A percentile compares a stretch with the other conserved stretches of the same genome.
Conservation (phyloP, 352 stramenopile species). For the Phytophthora sp. region DNA sequence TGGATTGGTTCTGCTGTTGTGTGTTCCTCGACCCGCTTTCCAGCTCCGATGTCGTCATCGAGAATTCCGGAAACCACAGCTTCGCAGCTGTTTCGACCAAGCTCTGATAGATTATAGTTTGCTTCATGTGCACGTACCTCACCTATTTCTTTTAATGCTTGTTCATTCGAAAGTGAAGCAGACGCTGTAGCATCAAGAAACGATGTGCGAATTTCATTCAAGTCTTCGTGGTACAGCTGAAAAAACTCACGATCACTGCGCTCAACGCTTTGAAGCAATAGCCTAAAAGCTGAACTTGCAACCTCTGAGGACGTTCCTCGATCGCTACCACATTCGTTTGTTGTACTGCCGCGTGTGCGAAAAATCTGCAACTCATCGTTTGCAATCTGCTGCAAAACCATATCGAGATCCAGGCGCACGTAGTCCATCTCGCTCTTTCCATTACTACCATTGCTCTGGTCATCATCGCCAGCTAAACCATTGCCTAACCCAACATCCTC, state of each 20-base stretch:
- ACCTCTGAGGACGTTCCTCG: neutral
- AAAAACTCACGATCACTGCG: slow-evolving; percentile 52
- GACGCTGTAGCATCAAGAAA: slow-evolving; percentile 10
- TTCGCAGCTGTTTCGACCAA: no score
- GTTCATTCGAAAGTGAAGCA: no score
- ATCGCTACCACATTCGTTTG: neutral
- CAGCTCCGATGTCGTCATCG: no score
- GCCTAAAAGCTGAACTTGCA: slow-evolving; percentile 24
- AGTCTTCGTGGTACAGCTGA: slow-evolving; percentile 28
- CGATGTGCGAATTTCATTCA: slow-evolving; percentile 33
- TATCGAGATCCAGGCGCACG: slow-evolving; percentile 42
- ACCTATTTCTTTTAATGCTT: no score
- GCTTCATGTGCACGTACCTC: no score
- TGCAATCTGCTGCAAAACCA: slow-evolving; percentile 21
- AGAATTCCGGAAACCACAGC: no score
- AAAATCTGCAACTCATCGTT: neutral
- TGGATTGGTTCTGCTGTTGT: no score
- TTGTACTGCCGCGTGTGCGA: neutral
- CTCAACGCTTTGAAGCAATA: slow-evolving; percentile 46
- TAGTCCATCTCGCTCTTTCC: slow-evolving; percentile 16
- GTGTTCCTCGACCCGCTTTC: no score
- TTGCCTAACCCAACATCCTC: slow-evolving; percentile 29
- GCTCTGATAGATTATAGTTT: no score
- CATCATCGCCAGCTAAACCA: neutral
- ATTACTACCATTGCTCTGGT: neutral